Percentiles rank a stretch among this genome's conserved stretches.
phyloP scores from a whole-genome alignment of 148 eudicot genomes.

The Rhododendron molle region DNA sequence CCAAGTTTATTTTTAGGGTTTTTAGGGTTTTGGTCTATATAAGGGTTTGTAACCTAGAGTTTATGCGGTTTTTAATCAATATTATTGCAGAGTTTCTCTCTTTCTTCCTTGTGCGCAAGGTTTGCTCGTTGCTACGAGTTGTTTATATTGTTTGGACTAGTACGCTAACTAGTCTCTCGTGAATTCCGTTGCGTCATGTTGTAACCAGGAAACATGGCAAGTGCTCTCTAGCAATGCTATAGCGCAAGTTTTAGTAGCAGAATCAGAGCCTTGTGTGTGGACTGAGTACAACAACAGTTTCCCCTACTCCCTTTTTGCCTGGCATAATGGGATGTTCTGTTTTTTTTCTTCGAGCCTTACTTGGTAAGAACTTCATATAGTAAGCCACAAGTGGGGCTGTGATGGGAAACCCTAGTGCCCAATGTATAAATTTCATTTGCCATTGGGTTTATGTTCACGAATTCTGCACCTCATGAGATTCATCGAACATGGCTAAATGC shows the following conservation, averaged over 20 bases:
- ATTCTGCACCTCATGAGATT: neutral
- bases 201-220: neutral
- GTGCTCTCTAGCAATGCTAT: neutral
- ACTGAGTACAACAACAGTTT: neutral
- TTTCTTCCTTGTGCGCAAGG: no score
- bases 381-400: neutral
- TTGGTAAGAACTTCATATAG: neutral
- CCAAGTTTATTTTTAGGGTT: no score
- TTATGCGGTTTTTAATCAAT: no score
- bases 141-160: no score
- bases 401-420: neutral
- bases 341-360: neutral
- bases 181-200: no score
- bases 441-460: neutral
- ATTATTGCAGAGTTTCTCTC: no score
- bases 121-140: no score
- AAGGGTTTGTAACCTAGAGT: no score
- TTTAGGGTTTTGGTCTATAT: no score
- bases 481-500: neutral
- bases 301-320: neutral
- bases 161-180: no score
- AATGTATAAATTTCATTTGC: neutral
- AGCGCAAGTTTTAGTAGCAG: neutral
- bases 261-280: neutral
- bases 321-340: neutral